Conservation (phyloP, 148 eudicot genomes). For the Polygonum aviculare region DNA sequence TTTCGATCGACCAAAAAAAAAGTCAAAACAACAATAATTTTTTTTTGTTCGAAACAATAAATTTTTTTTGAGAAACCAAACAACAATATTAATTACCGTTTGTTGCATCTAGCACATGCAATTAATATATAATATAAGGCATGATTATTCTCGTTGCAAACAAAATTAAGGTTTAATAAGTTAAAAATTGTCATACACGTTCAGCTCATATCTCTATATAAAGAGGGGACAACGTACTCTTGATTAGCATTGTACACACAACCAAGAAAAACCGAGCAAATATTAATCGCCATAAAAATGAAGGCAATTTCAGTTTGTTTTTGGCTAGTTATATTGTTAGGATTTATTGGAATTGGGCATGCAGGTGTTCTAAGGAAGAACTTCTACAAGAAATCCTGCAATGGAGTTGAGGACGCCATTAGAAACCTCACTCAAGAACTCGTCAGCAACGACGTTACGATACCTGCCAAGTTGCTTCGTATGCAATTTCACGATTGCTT, state of each 20-base stretch:
- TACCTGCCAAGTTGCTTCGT: constrained; percentile 29
- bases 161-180: too few relatives aligned
- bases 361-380: constrained; percentile 10
- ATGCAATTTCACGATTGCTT: constrained; percentile 38
- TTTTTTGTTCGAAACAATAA: too few relatives aligned
- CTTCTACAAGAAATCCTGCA: constrained; percentile 22
- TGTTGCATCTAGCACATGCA: neutral
- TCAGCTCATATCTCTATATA: neutral
- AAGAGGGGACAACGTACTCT: neutral
- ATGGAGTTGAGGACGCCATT: constrained; percentile 16
- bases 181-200: neutral
- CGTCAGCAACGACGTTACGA: constrained; percentile 12
- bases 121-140: neutral
- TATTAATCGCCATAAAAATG: neutral
- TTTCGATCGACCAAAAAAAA: too few relatives aligned
- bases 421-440: constrained; percentile 14
- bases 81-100: neutral
- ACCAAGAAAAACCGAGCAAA: neutral
- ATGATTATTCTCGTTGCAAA: neutral
- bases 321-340: neutral
- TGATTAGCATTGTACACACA: neutral
- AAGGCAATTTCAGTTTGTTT: neutral
- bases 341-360: neutral
- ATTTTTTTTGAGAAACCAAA: too few relatives aligned
- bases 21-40: too few relatives aligned